Evolutionary conservation across 768 basidiomycete genomes (phyloP).

Genomic region (Termitomyces sp.): DNA sequence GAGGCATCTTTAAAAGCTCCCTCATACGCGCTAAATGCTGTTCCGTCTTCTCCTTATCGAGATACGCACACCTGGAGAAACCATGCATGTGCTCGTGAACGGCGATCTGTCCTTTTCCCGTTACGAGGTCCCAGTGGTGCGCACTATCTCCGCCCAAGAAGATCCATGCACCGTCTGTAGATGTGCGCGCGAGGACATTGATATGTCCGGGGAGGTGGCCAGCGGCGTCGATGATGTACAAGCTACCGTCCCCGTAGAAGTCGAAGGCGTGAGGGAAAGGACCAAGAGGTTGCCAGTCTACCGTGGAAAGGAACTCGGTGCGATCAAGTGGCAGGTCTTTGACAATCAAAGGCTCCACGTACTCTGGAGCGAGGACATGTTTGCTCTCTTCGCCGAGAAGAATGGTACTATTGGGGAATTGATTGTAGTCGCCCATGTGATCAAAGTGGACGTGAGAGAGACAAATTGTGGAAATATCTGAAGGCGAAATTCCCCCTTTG

Average conservation of each 20-base stretch:
- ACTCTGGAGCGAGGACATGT: conserved; percentile 25
- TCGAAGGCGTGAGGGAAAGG: conserved; percentile 43
- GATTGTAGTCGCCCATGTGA: conserved; percentile 45
- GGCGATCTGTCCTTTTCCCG: conserved; percentile 41
- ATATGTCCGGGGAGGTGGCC: conserved; percentile 59
- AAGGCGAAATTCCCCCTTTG: conserved; percentile 46
- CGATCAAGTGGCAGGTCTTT: conserved; percentile 17
- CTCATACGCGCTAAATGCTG: conserved; percentile 35
- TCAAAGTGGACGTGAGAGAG: conserved; percentile 59
- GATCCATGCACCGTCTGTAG: conserved; percentile 52
- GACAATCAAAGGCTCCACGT: conserved; percentile 7
- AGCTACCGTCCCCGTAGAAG: conserved; percentile 55
- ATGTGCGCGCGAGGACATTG: conserved; percentile 54
- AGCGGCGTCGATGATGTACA: conserved; percentile 57
- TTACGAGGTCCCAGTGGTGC: conserved; percentile 53
- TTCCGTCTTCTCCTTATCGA: conserved; percentile 40
- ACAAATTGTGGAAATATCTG: conserved; percentile 43
- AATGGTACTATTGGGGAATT: conserved; percentile 47
- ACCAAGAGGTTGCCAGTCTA: conserved; percentile 19
- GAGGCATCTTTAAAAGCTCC: conserved; percentile 33
- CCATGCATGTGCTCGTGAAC: conserved; percentile 21
- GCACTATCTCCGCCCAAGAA: conserved; percentile 56
- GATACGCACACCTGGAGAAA: conserved; percentile 40
- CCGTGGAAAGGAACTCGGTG: conserved; percentile 15
- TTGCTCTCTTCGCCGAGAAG: conserved; percentile 43